Conservation (phyloP, 2,329 filamentous ascomycete species). For the Cladophialophora yegresii region DNA sequence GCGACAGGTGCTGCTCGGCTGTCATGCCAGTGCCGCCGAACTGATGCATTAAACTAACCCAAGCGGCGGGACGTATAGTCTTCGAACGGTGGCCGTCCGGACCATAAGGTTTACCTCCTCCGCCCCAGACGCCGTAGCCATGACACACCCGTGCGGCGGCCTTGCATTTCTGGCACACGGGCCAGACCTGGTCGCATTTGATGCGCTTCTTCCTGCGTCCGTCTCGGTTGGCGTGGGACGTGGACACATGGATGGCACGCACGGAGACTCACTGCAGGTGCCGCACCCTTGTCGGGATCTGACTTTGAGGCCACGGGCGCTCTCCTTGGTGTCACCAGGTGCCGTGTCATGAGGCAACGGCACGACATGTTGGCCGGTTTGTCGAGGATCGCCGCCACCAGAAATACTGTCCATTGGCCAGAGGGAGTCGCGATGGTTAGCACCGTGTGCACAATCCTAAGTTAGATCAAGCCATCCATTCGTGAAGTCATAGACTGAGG, state of each 20-base stretch:
- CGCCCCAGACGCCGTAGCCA: slow-evolving; percentile 49
- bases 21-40: background rate
- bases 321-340: background rate
- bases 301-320: too few relatives aligned
- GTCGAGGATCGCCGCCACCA: background rate
- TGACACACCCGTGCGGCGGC: slow-evolving; percentile 45
- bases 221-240: slow-evolving; percentile 15
- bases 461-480: background rate
- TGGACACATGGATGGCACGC: background rate
- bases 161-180: slow-evolving; percentile 43
- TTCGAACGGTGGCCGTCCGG: background rate
- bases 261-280: slow-evolving; percentile 39
- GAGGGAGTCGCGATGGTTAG: background rate
- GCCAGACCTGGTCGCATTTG: slow-evolving; percentile 46
- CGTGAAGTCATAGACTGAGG: background rate
- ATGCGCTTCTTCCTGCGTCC: slow-evolving; percentile 24
- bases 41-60: background rate
- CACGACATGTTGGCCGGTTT: background rate
- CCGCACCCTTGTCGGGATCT: slow-evolving; percentile 35
- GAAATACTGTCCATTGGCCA: background rate
- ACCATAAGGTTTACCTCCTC: slow-evolving; percentile 38
- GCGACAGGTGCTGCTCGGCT: slow-evolving; percentile 2
- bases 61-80: slow-evolving; percentile 30
- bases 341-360: background rate
- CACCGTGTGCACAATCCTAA: background rate